Percentiles rank a stretch among this genome's conserved stretches.
These are phyloP conservation scores for Phylloporus sp. DNA, from an alignment of 768 basidiomycete genomes.

Conservation along the genomic window DNA sequence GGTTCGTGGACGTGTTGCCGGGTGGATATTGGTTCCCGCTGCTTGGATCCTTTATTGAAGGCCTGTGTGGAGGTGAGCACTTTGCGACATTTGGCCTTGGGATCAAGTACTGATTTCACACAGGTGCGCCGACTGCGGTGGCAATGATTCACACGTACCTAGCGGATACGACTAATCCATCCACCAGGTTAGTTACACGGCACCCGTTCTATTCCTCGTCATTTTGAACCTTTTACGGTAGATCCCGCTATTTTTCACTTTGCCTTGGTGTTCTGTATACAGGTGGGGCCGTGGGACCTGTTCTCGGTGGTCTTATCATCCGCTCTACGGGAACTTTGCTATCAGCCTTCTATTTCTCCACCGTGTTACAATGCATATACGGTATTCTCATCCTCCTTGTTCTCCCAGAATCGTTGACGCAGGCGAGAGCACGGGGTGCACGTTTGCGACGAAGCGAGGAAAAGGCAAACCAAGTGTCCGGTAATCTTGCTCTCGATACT, in stretches of 20 bases:
- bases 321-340: slow-evolving; percentile 49
- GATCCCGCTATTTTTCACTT: slow-evolving; percentile 64
- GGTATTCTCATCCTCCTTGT: slow-evolving; percentile 49
- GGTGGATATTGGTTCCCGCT: slow-evolving; percentile 82
- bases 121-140: slow-evolving; percentile 48
- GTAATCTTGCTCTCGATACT: background rate
- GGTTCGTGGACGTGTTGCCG: slow-evolving; percentile 57
- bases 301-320: slow-evolving; percentile 65
- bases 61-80: slow-evolving; percentile 63
- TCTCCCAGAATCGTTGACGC: slow-evolving; percentile 76
- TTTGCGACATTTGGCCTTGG: background rate
- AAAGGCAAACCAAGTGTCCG: slow-evolving; percentile 4
- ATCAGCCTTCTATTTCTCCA: slow-evolving; percentile 70
- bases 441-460: slow-evolving; percentile 11
- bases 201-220: background rate
- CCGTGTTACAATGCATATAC: slow-evolving; percentile 47
- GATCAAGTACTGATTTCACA: slow-evolving; percentile 6
- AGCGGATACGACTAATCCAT: slow-evolving; percentile 60
- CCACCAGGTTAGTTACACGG: slow-evolving; percentile 42
- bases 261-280: slow-evolving; percentile 62
- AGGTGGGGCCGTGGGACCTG: slow-evolving; percentile 78
- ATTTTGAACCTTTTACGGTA: slow-evolving; percentile 23
- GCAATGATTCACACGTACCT: slow-evolving; percentile 64
- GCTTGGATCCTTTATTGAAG: slow-evolving; percentile 62
- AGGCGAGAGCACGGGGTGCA: slow-evolving; percentile 37